phyloP scores from a whole-genome alignment of 805 yeast genomes.

The Kazachstania viticola region DNA sequence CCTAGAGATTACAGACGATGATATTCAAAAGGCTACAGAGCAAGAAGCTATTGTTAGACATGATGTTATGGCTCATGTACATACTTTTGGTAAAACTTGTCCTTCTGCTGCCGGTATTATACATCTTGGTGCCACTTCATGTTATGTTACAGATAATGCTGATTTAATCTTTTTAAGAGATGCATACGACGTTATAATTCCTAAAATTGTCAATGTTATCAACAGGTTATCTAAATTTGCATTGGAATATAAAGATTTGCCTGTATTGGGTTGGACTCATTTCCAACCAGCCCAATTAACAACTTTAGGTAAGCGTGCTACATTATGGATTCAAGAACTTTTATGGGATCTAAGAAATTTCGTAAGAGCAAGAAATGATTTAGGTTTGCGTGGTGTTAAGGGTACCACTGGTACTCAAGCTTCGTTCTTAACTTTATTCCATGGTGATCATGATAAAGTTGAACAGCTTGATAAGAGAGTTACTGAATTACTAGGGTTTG shows the following conservation, averaged over 20 bases:
- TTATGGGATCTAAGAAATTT: slow-evolving; percentile 96
- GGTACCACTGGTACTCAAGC: slow-evolving; percentile 99
- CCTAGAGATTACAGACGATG: slow-evolving; percentile 81
- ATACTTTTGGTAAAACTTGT: slow-evolving; percentile 81
- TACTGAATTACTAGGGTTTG: slow-evolving; percentile 86
- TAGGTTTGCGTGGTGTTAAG: slow-evolving; percentile 95
- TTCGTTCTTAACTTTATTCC: slow-evolving; percentile 87
- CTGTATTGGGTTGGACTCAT: slow-evolving; percentile 98
- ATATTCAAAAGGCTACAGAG: slow-evolving; percentile 73
- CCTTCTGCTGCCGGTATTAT: slow-evolving; percentile 97
- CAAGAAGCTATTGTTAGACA: slow-evolving; percentile 98
- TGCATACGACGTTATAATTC: slow-evolving; percentile 86
- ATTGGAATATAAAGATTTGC: slow-evolving; percentile 82
- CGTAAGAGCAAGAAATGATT: slow-evolving; percentile 89
- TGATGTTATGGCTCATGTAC: slow-evolving; percentile 99
- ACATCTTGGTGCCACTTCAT: slow-evolving; percentile 96
- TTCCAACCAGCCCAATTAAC: slow-evolving; percentile 99
- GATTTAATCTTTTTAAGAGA: slow-evolving; percentile 93
- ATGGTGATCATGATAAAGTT: slow-evolving; percentile 94
- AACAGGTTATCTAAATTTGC: slow-evolving; percentile 85
- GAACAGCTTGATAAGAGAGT: slow-evolving; percentile 87
- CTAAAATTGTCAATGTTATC: slow-evolving; percentile 91
- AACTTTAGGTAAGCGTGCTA: slow-evolving; percentile 96
- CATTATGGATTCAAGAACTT: slow-evolving; percentile 94
- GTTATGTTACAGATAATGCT: slow-evolving; percentile 96